phyloP scores from a whole-genome alignment of 140 eudicot genomes.

The Bidens hawaiensis region DNA sequence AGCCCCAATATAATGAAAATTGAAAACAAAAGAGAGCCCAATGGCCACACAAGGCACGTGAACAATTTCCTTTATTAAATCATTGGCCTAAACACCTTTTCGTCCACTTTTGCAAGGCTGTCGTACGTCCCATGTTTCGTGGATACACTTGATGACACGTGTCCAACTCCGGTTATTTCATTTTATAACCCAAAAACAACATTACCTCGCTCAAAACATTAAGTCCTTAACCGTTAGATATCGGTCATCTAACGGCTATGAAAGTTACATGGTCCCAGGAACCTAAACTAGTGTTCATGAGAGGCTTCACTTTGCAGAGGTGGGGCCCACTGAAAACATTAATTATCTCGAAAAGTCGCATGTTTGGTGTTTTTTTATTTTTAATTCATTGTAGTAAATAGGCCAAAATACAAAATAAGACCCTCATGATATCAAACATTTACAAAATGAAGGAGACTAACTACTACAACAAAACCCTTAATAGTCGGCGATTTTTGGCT shows the following conservation, averaged over 20 bases:
- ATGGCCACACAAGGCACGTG: conserved; percentile 6
- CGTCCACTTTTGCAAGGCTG: conserved; percentile 11
- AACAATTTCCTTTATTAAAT: not conserved
- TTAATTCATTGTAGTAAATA: not conserved
- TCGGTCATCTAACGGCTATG: conserved; percentile 3
- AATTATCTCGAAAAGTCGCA: conserved; percentile 10
- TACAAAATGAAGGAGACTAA: not conserved
- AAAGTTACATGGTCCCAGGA: conserved; percentile 20
- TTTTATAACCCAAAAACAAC: not conserved
- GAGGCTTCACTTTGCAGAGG: conserved; percentile 6
- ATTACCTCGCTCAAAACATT: too few species aligned
- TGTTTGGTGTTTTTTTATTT: conserved; percentile 1
- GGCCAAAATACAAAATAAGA: not conserved
- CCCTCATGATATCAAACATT: not conserved
- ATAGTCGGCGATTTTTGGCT: too few species aligned
- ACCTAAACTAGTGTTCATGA: conserved; percentile 34
- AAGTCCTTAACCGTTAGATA: conserved; percentile 19
- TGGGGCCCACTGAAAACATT: conserved; percentile 17
- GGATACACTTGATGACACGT: conserved; percentile 28
- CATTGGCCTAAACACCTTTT: conserved; percentile 11
- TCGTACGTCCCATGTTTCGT: conserved; percentile 17
- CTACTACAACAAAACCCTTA: too few species aligned
- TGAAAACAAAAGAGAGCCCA: not conserved
- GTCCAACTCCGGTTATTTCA: not conserved
- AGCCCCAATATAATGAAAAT: too few species aligned